Evolutionary conservation across 768 basidiomycete genomes (phyloP), one percentile per base, ranked within the genome.

Genomic region (Tricholoma furcatifolium): DNA sequence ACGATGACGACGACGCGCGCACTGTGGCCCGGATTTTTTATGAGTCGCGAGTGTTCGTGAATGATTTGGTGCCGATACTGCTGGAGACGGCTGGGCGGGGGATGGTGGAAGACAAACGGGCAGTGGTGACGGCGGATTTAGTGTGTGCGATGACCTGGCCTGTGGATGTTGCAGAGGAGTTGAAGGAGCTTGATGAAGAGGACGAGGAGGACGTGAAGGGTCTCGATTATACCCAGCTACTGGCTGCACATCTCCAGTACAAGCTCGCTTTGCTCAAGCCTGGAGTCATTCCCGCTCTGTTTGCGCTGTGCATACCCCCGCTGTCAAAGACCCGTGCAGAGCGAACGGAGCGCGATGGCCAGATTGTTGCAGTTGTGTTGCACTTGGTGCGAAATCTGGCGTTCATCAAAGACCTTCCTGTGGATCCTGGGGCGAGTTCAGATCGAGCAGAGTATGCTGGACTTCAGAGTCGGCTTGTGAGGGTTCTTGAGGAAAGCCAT

Each of bases 111-210:
- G 90, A 93, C 69, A 89, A 87, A 60, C 77, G 90, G 43, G 92
- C 91, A 0, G 80, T 96, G 23, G 82, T 86, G 0, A 88, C 87
- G 57, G 87, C 85, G 7, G 97, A 98, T 65, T 75, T 99, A 20
- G 86, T 98, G 66, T 91, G 93, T 0, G 94, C 95, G 0, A 91
- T 99, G 91, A 98, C 96, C 1, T 99, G 97, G 97, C 97, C 97
- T 0, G 96, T 99, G 49, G 92, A 98, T 68, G 76, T 98, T 57
- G 90, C 93, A 0, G 90, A 92, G 62, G 97, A 98, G 69, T 76
- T 99, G 57, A 90, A 88, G 61, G 97, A 98, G 64, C 82, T 98
- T 49, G 87, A 89, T 64, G 90, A 93, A 40, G 90, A 87, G 35
- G 60, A 83, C 17, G 90, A 91, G 68, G 90, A 87, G 35, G 60